A percentile compares a stretch with the other conserved stretches of the same genome.
phyloP scores from a whole-genome alignment of 306 rosid species.

The Trifolium fragiferum region DNA sequence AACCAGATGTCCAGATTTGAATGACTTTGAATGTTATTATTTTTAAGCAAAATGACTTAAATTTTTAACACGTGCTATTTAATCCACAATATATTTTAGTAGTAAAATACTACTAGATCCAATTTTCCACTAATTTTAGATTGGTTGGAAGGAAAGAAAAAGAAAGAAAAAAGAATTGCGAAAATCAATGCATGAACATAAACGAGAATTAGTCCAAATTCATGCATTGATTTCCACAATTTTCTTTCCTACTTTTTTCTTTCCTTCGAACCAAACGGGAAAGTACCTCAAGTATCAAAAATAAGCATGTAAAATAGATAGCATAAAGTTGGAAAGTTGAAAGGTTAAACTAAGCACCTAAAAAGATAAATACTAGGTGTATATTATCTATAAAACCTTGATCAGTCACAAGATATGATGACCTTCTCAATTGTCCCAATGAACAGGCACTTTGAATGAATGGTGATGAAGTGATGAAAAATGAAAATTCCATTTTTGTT shows the following conservation, averaged over 20 bases:
- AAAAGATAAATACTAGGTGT: not conserved
- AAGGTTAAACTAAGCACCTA: conserved; percentile 12
- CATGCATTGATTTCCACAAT: too few relatives aligned
- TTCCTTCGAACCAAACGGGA: too few relatives aligned
- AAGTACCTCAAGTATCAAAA: not conserved
- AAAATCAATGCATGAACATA: too few relatives aligned
- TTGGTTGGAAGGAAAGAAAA: too few relatives aligned
- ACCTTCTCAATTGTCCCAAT: conserved; percentile 25
- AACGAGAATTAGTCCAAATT: too few relatives aligned
- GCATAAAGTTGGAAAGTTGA: not conserved
- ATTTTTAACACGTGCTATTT: conserved; percentile 19
- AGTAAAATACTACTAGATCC: too few relatives aligned
- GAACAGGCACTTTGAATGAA: conserved; percentile 36
- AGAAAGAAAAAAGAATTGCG: too few relatives aligned
- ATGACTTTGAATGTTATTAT: too few relatives aligned
- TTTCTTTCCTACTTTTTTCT: too few relatives aligned
- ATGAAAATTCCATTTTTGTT: conserved; percentile 6
- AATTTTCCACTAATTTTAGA: too few relatives aligned
- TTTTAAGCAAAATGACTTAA: not conserved
- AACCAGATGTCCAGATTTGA: too few relatives aligned
- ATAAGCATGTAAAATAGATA: not conserved
- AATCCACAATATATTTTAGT: not conserved
- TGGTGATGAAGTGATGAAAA: conserved; percentile 25
- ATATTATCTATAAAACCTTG: conserved; percentile 31
- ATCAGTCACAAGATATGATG: not conserved